Percentiles rank a stretch among this genome's conserved stretches.
These are phyloP conservation scores for Diaporthe amygdali DNA, from an alignment of 2,329 filamentous ascomycete species.

Conservation along the genomic window DNA sequence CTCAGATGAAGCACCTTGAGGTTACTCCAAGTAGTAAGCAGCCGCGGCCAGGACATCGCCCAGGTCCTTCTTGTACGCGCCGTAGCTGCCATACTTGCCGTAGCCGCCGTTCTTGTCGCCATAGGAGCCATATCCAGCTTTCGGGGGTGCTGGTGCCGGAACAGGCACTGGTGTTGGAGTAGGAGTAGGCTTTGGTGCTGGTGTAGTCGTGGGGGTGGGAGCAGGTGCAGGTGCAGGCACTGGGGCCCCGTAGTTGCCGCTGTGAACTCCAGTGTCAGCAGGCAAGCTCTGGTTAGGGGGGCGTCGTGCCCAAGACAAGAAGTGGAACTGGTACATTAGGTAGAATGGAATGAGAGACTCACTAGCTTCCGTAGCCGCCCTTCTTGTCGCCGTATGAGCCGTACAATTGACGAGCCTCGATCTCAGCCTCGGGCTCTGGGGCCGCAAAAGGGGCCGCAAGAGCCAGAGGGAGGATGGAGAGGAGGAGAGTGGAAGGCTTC, in stretches of 20 bases:
- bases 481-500: conserved; percentile 2
- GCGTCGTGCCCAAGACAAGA: no score
- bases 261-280: not conserved
- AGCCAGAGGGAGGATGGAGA: conserved; percentile 5
- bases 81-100: conserved; percentile 1
- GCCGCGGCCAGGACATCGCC: not conserved
- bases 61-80: not conserved
- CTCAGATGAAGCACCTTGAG: no score
- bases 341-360: not conserved
- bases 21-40: not conserved
- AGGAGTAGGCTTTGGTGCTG: not conserved
- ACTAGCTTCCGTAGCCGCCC: conserved; percentile 1
- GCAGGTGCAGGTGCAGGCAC: not conserved
- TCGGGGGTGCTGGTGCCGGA: not conserved
- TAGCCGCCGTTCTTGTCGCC: not conserved
- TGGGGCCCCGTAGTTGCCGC: not conserved
- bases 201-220: no score
- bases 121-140: not conserved
- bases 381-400: conserved; percentile 1
- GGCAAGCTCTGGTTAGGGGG: not conserved
- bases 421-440: not conserved
- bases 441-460: not conserved
- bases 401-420: not conserved
- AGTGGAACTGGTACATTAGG: not conserved
- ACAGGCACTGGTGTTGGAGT: not conserved